Evolutionary conservation across 208 protist species (phyloP).

Genomic region (Trypanosoma caninum): DNA sequence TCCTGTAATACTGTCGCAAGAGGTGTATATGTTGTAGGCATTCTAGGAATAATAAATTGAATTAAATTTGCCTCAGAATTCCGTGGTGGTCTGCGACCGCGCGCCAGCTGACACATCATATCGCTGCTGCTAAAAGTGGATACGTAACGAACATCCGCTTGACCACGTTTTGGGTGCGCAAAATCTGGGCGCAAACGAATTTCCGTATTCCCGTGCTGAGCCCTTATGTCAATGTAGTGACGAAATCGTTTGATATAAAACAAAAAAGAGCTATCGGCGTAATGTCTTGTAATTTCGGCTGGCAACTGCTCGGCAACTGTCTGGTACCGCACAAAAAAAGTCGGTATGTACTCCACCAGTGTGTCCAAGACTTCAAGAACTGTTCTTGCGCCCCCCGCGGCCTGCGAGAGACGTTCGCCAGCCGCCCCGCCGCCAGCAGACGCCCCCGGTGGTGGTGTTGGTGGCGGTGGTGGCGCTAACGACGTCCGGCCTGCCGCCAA

Average conservation of each 20-base stretch:
- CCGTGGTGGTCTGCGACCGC: slow-evolving; percentile 47
- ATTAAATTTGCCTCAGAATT: slow-evolving; percentile 82
- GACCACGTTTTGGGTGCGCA: slow-evolving; percentile 61
- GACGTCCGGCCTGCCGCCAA: not conserved
- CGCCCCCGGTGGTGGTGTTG: too few species aligned
- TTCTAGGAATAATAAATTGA: slow-evolving; percentile 47
- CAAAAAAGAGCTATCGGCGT: slow-evolving; percentile 42
- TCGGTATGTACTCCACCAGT: slow-evolving; percentile 77
- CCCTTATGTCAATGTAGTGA: slow-evolving; percentile 76
- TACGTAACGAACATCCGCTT: slow-evolving; percentile 47
- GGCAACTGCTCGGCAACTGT: slow-evolving; percentile 50
- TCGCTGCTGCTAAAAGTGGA: slow-evolving; percentile 11
- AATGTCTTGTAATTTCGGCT: slow-evolving; percentile 41
- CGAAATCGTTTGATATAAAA: slow-evolving; percentile 72
- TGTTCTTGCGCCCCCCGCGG: slow-evolving; percentile 21
- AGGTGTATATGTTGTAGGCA: slow-evolving; percentile 57
- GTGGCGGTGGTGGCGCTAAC: slow-evolving; percentile 29
- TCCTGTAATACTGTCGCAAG: slow-evolving; percentile 71
- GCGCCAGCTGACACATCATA: slow-evolving; percentile 16
- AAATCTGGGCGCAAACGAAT: slow-evolving; percentile 63
- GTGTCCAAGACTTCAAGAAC: slow-evolving; percentile 52
- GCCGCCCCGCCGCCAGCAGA: too few species aligned
- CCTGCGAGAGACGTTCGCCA: not conserved
- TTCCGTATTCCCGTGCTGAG: slow-evolving; percentile 39
- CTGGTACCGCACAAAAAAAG: slow-evolving; percentile 63